A percentile compares a stretch with the other conserved stretches of the same genome.
phyloP scores from a whole-genome alignment of 176 grass and related monocot genomes.

The Phoenix roebelenii region DNA sequence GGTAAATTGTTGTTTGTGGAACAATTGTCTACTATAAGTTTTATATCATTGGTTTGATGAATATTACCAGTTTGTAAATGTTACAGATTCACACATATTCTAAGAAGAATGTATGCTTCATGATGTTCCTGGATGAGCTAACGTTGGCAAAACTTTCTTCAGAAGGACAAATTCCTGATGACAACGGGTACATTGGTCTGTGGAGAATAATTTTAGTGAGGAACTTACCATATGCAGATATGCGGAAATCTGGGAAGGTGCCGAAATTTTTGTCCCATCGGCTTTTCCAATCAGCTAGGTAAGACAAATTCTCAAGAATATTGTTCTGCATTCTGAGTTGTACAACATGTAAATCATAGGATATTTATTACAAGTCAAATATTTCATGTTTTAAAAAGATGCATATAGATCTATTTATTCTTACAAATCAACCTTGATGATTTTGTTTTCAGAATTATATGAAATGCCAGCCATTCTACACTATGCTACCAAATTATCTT shows the following conservation, averaged over 20 bases:
- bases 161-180: slow-evolving; percentile 62
- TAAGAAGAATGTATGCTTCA: slow-evolving; percentile 83
- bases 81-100: slow-evolving; percentile 68
- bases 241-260: slow-evolving; percentile 76
- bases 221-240: slow-evolving; percentile 67
- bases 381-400: too few relatives aligned
- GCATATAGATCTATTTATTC: too few relatives aligned
- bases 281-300: slow-evolving; percentile 80
- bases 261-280: slow-evolving; percentile 78
- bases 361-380: too few relatives aligned
- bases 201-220: slow-evolving; percentile 80
- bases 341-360: too few relatives aligned
- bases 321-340: not conserved
- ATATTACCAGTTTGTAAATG: slow-evolving; percentile 30
- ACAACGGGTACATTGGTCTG: slow-evolving; percentile 57
- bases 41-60: slow-evolving; percentile 14
- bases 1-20: not conserved
- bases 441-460: too few relatives aligned
- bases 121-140: slow-evolving; percentile 93
- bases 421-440: too few relatives aligned
- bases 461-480: too few relatives aligned
- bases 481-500: too few relatives aligned
- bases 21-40: not conserved
- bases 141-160: slow-evolving; percentile 69
- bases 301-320: slow-evolving; percentile 11